A percentile compares a stretch with the other conserved stretches of the same genome.
phyloP scores from a whole-genome alignment of 768 basidiomycete species.

The Lentinula sp. region DNA sequence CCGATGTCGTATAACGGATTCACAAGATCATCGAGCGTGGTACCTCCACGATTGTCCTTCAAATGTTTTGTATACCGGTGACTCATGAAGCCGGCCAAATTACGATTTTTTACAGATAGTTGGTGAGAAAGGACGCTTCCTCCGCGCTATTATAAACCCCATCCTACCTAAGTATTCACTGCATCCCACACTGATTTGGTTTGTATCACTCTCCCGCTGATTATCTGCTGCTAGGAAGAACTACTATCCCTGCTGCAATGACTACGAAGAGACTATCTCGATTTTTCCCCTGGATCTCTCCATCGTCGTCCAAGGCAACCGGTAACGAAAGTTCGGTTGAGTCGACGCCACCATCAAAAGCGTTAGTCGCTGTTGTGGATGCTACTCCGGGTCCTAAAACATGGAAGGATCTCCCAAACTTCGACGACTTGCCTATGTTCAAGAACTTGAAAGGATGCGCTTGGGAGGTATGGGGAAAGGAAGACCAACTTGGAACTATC shows the following conservation, averaged over 20 bases:
- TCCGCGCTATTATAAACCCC: neutral
- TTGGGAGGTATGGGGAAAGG: constrained; percentile 62
- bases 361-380: neutral
- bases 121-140: neutral
- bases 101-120: neutral
- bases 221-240: too few species aligned
- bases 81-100: neutral
- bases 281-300: constrained; percentile 1
- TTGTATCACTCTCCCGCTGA: neutral
- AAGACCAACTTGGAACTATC: constrained; percentile 62
- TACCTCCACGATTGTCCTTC: neutral
- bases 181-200: neutral
- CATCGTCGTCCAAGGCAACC: neutral
- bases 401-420: constrained; percentile 3
- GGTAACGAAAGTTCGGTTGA: neutral
- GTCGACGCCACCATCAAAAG: neutral
- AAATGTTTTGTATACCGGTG: neutral
- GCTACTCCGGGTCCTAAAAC: neutral
- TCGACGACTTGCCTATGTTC: constrained; percentile 32
- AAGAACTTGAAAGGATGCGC: constrained; percentile 50
- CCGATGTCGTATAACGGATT: neutral
- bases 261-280: constrained; percentile 2
- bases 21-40: neutral
- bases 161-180: neutral
- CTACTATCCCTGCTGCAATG: neutral